These are phyloP conservation scores for Fusarium virguliforme DNA, from an alignment of 2,329 filamentous ascomycete genomes.

Conservation along the genomic window DNA sequence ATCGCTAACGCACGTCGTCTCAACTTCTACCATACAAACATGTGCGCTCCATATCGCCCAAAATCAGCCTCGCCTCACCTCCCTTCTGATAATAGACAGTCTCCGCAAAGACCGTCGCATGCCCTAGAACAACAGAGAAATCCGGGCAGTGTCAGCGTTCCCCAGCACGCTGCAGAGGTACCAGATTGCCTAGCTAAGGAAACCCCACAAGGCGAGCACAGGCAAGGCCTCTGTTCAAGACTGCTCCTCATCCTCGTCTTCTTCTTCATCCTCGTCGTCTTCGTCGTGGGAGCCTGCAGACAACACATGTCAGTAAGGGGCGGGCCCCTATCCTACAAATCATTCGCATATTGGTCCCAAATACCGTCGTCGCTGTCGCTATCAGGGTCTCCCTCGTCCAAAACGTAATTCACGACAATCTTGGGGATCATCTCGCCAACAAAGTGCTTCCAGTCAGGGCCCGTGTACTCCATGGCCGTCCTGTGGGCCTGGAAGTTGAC, in stretches of 20 bases:
- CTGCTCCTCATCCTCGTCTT: constrained; percentile 6
- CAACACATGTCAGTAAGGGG: constrained; percentile 37
- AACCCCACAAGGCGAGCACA: neutral
- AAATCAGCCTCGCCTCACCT: neutral
- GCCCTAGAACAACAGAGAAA: too few relatives aligned
- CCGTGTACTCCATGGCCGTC: constrained; percentile 50
- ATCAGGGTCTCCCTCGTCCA: constrained; percentile 35
- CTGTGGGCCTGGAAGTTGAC: constrained; percentile 34
- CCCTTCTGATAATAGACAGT: neutral
- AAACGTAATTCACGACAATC: constrained; percentile 32
- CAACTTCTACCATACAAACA: neutral
- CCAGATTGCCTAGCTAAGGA: neutral
- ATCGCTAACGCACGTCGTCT: neutral
- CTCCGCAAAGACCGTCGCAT: neutral
- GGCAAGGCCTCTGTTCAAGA: neutral
- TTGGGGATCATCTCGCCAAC: constrained; percentile 51
- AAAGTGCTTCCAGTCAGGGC: constrained; percentile 57
- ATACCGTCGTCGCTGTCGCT: constrained; percentile 47
- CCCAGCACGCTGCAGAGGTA: neutral
- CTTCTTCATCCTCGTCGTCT: constrained; percentile 18
- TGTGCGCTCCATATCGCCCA: neutral
- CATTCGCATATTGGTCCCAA: constrained; percentile 52
- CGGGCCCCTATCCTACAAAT: constrained; percentile 37
- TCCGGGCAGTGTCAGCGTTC: neutral
- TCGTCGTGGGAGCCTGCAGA: constrained; percentile 28